Evolutionary conservation across 2,329 filamentous ascomycete genomes (phyloP).

Genomic region (Pochonia chlamydosporia): DNA sequence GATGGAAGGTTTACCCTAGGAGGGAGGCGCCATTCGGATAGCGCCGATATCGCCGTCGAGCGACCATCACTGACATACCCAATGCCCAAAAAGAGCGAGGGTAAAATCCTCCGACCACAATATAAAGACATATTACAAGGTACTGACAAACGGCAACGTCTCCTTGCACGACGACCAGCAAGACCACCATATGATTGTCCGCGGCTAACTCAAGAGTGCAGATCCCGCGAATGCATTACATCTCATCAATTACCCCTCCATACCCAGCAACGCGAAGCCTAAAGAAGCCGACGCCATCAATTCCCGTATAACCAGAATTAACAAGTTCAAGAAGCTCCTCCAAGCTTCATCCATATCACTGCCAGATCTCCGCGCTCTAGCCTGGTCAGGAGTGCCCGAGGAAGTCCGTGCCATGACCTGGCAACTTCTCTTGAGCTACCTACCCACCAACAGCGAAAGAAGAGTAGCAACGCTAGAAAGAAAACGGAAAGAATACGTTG

Average conservation of each 20-base stretch:
- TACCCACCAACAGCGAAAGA: slow-evolving; percentile 93
- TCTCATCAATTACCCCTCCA: slow-evolving; percentile 79
- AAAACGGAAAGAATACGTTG: slow-evolving; percentile 93
- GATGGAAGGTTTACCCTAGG: slow-evolving; percentile 32
- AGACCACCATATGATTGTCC: no score
- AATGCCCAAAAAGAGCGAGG: slow-evolving; percentile 80
- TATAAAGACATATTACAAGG: slow-evolving; percentile 91
- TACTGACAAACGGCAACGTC: slow-evolving; percentile 22
- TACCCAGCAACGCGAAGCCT: slow-evolving; percentile 65
- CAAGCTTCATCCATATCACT: slow-evolving; percentile 88
- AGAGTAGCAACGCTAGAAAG: slow-evolving; percentile 84
- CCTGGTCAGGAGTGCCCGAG: slow-evolving; percentile 91
- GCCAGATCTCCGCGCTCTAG: slow-evolving; percentile 73
- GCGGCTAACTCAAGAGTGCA: slow-evolving; percentile 19
- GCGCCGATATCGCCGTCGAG: slow-evolving; percentile 91
- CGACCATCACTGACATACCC: slow-evolving; percentile 78
- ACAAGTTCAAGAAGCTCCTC: slow-evolving; percentile 95
- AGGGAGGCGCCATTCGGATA: slow-evolving; percentile 67
- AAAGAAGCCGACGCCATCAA: slow-evolving; percentile 86
- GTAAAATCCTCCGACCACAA: slow-evolving; percentile 92
- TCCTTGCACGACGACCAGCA: neutral
- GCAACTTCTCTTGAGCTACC: slow-evolving; percentile 90
- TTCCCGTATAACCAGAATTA: slow-evolving; percentile 85
- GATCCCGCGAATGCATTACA: slow-evolving; percentile 91
- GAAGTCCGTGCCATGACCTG: slow-evolving; percentile 99